Percentiles rank a stretch among this genome's conserved stretches.
phyloP scores from a whole-genome alignment of 75 land plant species.

The Adiantum capillusveneris region DNA sequence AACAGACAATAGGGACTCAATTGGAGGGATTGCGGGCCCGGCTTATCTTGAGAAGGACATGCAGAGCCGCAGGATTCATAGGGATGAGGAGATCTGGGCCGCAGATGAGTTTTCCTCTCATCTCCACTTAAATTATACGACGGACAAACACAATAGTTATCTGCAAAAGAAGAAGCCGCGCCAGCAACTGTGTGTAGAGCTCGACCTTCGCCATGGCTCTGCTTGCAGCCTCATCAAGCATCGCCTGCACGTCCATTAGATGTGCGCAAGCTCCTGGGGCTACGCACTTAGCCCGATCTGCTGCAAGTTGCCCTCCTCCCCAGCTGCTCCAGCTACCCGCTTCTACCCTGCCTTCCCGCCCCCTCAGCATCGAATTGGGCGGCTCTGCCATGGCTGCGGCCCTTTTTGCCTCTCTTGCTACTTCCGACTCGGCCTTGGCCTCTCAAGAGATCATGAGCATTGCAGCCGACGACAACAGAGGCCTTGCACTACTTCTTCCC shows the following conservation, averaged over 20 bases:
- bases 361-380: background rate
- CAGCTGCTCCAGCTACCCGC: background rate
- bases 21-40: too few species aligned
- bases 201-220: conserved; percentile 7
- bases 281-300: background rate
- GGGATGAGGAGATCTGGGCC: too few species aligned
- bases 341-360: too few species aligned
- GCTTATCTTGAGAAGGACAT: too few species aligned
- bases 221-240: conserved; percentile 1
- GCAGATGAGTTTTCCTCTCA: too few species aligned
- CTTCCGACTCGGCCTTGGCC: conserved; percentile 58
- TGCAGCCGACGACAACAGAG: conserved; percentile 61
- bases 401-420: conserved; percentile 42
- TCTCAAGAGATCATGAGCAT: conserved; percentile 50
- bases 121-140: too few species aligned
- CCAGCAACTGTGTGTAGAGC: too few species aligned
- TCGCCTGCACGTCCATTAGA: background rate
- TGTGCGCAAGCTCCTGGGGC: background rate
- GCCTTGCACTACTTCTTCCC: conserved; percentile 50
- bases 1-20: too few species aligned
- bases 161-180: too few species aligned
- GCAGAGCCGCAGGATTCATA: too few species aligned
- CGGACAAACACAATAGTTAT: too few species aligned
- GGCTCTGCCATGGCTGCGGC: conserved; percentile 23
- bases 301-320: background rate